Percentiles rank a stretch among this genome's conserved stretches.
Evolutionary conservation across 768 basidiomycete species (phyloP).

Genomic region (Gymnopilus dilepis): DNA sequence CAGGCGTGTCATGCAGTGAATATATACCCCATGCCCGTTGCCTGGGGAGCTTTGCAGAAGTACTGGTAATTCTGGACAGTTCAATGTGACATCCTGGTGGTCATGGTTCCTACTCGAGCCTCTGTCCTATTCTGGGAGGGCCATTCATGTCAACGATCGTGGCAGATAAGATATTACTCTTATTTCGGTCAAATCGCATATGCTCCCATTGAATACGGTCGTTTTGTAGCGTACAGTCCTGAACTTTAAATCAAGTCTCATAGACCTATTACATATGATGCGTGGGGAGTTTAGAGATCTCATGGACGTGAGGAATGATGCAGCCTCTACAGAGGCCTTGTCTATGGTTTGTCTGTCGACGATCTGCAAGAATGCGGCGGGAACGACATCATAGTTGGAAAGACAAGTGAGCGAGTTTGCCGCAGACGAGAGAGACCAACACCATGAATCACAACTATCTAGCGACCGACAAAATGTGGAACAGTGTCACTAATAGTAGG

Average conservation of each 20-base stretch:
- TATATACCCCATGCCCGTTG: not conserved
- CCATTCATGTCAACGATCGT: not conserved
- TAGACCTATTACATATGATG: too few species aligned
- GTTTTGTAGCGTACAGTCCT: not conserved
- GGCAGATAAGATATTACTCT: not conserved
- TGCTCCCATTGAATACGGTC: too few species aligned
- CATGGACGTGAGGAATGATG: not conserved
- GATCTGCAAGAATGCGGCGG: too few species aligned
- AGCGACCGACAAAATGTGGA: too few species aligned
- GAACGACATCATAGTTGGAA: too few species aligned
- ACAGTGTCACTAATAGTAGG: too few species aligned
- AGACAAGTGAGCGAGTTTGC: too few species aligned
- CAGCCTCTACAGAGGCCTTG: too few species aligned
- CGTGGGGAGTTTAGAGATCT: not conserved
- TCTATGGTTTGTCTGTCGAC: too few species aligned
- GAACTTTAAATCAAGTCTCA: not conserved
- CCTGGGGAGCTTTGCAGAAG: not conserved
- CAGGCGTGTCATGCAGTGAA: not conserved
- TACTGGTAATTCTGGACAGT: not conserved
- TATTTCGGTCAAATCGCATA: too few species aligned
- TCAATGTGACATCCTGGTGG: not conserved
- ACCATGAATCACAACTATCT: too few species aligned
- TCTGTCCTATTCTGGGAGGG: not conserved
- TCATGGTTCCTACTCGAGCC: not conserved
- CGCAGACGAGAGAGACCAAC: too few species aligned